phyloP scores from a whole-genome alignment of 2,329 filamentous ascomycete genomes.

The Talaromyces sp. region DNA sequence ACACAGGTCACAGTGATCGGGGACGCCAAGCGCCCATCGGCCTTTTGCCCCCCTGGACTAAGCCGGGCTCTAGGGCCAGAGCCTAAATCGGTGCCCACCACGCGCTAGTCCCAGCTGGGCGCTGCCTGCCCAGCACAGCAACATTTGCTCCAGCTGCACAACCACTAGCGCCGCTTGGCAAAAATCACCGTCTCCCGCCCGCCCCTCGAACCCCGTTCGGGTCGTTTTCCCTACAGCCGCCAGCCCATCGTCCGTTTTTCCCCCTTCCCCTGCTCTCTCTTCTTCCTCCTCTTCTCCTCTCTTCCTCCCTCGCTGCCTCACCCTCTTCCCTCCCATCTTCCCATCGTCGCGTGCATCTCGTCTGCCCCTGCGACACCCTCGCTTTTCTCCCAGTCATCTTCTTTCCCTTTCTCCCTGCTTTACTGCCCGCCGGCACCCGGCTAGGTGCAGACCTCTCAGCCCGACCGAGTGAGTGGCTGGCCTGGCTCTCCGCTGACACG shows the following conservation, averaged over 20 bases:
- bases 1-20: background rate
- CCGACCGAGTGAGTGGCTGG: background rate
- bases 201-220: constrained; percentile 26
- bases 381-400: background rate
- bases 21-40: background rate
- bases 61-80: background rate
- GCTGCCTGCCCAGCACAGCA: constrained; percentile 18
- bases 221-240: constrained; percentile 9
- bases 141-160: constrained; percentile 20
- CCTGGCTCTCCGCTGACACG: constrained; percentile 1
- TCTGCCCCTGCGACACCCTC: background rate
- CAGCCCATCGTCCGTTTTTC: constrained; percentile 2
- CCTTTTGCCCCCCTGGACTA: background rate
- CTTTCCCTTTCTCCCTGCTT: background rate
- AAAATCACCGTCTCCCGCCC: constrained; percentile 26
- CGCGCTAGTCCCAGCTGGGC: background rate
- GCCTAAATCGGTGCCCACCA: background rate
- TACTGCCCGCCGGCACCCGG: background rate
- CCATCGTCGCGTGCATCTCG: background rate
- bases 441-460: background rate
- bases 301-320: constrained; percentile 6
- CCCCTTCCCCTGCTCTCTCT: constrained; percentile 4
- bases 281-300: constrained; percentile 6
- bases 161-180: constrained; percentile 33
- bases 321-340: background rate